Base-by-base conservation (phyloP, 2,329 filamentous ascomycete genomes). In the Colletotrichum tabaci region DNA sequence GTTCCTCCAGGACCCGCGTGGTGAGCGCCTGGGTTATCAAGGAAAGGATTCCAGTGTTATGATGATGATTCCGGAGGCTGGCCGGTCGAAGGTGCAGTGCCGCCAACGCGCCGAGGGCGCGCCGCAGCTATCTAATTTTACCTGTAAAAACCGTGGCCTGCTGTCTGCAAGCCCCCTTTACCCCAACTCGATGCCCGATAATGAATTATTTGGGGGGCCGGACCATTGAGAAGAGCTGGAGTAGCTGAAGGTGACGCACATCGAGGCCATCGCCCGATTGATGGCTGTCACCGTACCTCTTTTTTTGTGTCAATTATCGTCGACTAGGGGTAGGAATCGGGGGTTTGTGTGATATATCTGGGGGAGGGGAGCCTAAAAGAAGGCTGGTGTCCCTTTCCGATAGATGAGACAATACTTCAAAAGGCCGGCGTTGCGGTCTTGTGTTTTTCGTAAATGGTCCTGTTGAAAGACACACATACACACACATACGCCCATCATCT, bases 321-420 rank as follows among this genome's bases (percentile, higher is more conserved):
- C 16, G 21, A 30, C 5, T 8, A 5, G 21, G 23, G 35, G 8
- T 21, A 6, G 47, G 13, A 44, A 58, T 7, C 16, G n/a, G 35
- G 35, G 35, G 35, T 21, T 13, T 3, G 21, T 15, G 16, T 13
- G 21, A 21, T 42, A 30, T 55, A 35, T 38, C 12, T 1, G 7
- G n/a, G 16, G 23, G 21, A 2, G 7, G 38, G 49, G 47, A 30
- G 16, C 38, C 10, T 16, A 44, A 62, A 62, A n/a, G 15, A 35
- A 35, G 30, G 30, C 30, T 35, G 47, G 15, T 21, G 35, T 35
- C 13, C 9, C 26, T 16, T 10, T n/a, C 21, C 15, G 46, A 42
- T n/a, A 18, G 60, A 63, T 53, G 49, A 63, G 38, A 53, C 61
- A 63, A 42, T 4, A 52, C 47, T 44, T 62, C 49, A 63, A 61